These are phyloP conservation scores for Gaultheria prostrata DNA, from an alignment of 148 eudicot species.

Conservation along the genomic window DNA sequence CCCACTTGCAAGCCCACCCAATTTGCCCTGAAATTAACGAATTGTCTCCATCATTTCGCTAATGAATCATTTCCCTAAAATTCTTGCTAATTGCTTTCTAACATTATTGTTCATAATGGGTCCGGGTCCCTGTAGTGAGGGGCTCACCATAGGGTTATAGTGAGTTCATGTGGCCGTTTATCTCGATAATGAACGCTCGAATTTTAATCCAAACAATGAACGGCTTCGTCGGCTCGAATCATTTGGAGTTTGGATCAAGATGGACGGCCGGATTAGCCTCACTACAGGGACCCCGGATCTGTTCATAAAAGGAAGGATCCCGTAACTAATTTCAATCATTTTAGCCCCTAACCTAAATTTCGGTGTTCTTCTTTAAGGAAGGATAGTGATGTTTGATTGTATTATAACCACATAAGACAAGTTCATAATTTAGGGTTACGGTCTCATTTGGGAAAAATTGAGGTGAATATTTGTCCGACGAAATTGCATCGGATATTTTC, in stretches of 20 bases:
- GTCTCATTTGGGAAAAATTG: not conserved
- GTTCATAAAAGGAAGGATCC: too few relatives aligned
- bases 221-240: accelerated
- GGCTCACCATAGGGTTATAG: too few relatives aligned
- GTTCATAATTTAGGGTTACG: not conserved
- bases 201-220: too few relatives aligned
- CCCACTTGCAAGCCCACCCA: not conserved
- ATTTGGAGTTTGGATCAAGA: too few relatives aligned
- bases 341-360: not conserved
- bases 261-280: too few relatives aligned
- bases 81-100: not conserved
- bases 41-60: not conserved
- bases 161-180: too few relatives aligned
- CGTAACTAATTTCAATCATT: not conserved
- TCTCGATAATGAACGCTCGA: too few relatives aligned
- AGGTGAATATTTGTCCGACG: not conserved
- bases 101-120: not conserved
- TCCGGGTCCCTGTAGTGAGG: too few relatives aligned
- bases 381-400: not conserved
- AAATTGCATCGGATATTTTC: too few relatives aligned
- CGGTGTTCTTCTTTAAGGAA: not conserved
- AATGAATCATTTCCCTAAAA: not conserved
- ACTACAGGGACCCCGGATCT: not conserved
- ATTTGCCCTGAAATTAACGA: not conserved
- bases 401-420: not conserved